A percentile compares a stretch with the other conserved stretches of the same genome.
Evolutionary conservation across 2,329 filamentous ascomycete genomes (phyloP).

Genomic region (Exophiala lecanii-corni): DNA sequence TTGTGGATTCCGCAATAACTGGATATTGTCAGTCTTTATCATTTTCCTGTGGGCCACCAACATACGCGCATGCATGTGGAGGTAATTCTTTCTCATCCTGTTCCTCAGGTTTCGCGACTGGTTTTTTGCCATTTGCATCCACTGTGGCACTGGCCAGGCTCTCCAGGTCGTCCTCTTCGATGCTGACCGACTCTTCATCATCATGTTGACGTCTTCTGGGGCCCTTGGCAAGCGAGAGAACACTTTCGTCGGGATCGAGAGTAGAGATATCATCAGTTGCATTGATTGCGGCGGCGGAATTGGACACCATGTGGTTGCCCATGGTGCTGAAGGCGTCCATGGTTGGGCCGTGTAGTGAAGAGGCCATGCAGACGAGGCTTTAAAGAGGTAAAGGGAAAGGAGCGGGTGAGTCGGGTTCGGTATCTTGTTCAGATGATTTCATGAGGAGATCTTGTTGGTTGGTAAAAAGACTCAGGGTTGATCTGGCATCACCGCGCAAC

Average conservation of each 20-base stretch:
- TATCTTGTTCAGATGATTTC: not conserved
- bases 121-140: constrained; percentile 60
- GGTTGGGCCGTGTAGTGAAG: constrained; percentile 2
- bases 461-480: not conserved
- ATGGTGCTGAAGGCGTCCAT: constrained; percentile 91
- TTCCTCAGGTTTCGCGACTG: constrained; percentile 45
- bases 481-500: not conserved
- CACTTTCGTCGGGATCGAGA: constrained; percentile 72
- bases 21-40: constrained; percentile 16
- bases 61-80: constrained; percentile 91
- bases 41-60: constrained; percentile 28
- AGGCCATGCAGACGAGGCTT: constrained; percentile 1
- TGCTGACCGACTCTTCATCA: constrained; percentile 80
- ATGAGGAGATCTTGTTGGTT: not conserved
- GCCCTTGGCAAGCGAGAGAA: constrained; percentile 62
- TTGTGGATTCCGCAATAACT: constrained; percentile 98
- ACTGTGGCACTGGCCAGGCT: constrained; percentile 76
- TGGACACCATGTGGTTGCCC: constrained; percentile 79
- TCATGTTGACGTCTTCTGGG: constrained; percentile 67
- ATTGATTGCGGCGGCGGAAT: constrained; percentile 81
- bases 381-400: constrained; percentile 5
- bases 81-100: constrained; percentile 91
- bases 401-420: not conserved
- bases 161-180: constrained; percentile 75
- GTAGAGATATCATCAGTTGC: constrained; percentile 73